Base-by-base conservation (phyloP, 768 basidiomycete species). In the Lentinus brumalis region DNA sequence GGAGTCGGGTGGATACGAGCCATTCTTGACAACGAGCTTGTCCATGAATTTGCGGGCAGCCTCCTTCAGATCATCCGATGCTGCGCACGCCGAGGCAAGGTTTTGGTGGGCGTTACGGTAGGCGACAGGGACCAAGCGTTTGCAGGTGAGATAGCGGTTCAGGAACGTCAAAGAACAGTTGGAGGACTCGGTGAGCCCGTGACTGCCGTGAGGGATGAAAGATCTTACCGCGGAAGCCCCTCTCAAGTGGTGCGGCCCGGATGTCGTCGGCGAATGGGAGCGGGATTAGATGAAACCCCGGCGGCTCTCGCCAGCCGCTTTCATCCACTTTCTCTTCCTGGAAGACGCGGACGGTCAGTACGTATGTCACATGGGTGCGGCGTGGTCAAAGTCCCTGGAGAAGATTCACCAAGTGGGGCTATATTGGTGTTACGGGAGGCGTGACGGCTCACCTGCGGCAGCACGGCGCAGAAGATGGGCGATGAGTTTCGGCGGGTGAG, bases 261-360 rank as follows among this genome's bases (percentile, higher is more conserved):
- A 98, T 89, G 67, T 99, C 97, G 70, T 99, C 97, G 4, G 92
- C 90, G 71, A 91, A 99, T 0, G 96, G 96, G n/a, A 98, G 73
- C 15, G 90, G 89, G 59, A 98, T 89, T 53, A 98, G 79, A 73
- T 98, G 95, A 68, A 98, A 91, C 5, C 97, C 97, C 1, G 92
- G 86, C 38, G 97, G 93, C 44, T 91, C 87, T 53, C 84, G 86
- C 79, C 86, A 90, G 7, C 91, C 92, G 10, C 81, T 82, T 35
- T 87, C 85, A 67, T 89, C 86, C 38, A 76, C 65, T 50, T 81
- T 83, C 71, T 97, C 94, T 59, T 82, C 87, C 87, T 95, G 63
- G 15, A 38, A 8, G 56, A 42, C 30, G 40, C 44, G 40, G 44
- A 56, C 18, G 50, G 57, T 64, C 57, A 57, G 47, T 31, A 45